Percentiles rank a stretch among this genome's conserved stretches.
These are phyloP conservation scores for Salix purpurea DNA, from an alignment of 345 rosid genomes.

Conservation along the genomic window DNA sequence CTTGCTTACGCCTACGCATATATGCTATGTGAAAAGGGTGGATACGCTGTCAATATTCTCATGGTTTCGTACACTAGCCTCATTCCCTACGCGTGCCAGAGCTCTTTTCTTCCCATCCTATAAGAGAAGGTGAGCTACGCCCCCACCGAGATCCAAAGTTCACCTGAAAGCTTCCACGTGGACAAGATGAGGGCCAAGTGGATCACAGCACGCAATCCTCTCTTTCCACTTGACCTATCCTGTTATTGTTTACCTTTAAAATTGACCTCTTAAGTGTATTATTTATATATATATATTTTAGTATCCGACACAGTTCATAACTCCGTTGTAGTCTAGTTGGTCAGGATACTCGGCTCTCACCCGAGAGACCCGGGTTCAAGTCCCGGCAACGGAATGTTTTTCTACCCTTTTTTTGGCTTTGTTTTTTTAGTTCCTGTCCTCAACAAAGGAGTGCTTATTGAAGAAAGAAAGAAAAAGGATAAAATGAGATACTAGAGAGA, in stretches of 20 bases:
- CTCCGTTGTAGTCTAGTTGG: constrained; percentile 53
- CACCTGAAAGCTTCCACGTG: too few relatives aligned
- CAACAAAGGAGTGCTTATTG: background rate
- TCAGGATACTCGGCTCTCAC: constrained; percentile 81
- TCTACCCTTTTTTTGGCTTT: background rate
- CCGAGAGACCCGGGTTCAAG: constrained; percentile 67
- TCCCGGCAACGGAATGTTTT: constrained; percentile 49
- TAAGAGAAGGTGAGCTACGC: too few relatives aligned
- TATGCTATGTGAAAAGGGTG: background rate
- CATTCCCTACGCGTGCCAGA: background rate
- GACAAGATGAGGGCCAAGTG: too few relatives aligned
- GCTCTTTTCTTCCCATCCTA: too few relatives aligned
- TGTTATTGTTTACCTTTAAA: too few relatives aligned
- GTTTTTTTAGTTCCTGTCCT: too few relatives aligned
- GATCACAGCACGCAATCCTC: too few relatives aligned
- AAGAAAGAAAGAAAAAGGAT: background rate
- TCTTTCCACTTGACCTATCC: too few relatives aligned
- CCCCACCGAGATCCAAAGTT: too few relatives aligned
- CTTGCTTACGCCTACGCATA: background rate
- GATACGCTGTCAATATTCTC: background rate
- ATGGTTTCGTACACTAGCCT: background rate
- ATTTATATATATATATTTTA: too few relatives aligned
- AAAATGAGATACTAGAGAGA: background rate
- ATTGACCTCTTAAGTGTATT: accelerated
- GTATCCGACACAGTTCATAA: accelerated